Evolutionary conservation across 495 filamentous ascomycete genomes (phyloP).

Genomic region (Penicillium alfredii): DNA sequence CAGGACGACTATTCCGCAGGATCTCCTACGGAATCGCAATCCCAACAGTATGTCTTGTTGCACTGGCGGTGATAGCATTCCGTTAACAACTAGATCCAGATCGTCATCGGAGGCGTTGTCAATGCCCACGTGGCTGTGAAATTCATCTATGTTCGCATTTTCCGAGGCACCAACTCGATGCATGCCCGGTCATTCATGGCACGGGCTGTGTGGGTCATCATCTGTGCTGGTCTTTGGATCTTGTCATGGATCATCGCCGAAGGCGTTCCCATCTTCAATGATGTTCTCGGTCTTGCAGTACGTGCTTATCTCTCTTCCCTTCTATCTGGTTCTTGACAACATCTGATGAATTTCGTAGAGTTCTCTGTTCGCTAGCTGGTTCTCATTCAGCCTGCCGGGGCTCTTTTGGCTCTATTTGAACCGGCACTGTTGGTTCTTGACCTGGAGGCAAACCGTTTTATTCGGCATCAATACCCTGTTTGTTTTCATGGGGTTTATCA

Average conservation of each 20-base stretch:
- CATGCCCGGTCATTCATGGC: constrained; percentile 41
- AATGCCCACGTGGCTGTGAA: constrained; percentile 52
- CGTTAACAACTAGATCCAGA: no score
- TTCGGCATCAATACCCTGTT: constrained; percentile 21
- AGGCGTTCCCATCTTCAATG: constrained; percentile 60
- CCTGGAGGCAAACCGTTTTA: constrained; percentile 15
- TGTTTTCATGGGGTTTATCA: constrained; percentile 19
- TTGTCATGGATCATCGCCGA: constrained; percentile 60
- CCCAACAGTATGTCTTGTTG: constrained; percentile 44
- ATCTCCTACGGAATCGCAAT: constrained; percentile 66
- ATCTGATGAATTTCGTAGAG: constrained; percentile 12
- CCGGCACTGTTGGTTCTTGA: constrained; percentile 14
- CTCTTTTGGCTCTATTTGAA: constrained; percentile 34
- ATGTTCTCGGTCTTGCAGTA: constrained; percentile 44
- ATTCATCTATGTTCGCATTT: constrained; percentile 54
- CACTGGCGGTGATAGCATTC: no score
- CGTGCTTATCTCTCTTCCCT: no score
- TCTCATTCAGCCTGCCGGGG: constrained; percentile 25
- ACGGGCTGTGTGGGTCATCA: constrained; percentile 42
- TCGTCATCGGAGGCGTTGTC: constrained; percentile 50
- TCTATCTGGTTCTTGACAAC: no score
- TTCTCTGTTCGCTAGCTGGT: constrained; percentile 23
- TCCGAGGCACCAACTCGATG: constrained; percentile 41
- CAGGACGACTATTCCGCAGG: constrained; percentile 51
- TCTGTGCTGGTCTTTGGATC: constrained; percentile 49